Conservation (phyloP, 2,329 filamentous ascomycete genomes). For the Fusarium mundagurra region DNA sequence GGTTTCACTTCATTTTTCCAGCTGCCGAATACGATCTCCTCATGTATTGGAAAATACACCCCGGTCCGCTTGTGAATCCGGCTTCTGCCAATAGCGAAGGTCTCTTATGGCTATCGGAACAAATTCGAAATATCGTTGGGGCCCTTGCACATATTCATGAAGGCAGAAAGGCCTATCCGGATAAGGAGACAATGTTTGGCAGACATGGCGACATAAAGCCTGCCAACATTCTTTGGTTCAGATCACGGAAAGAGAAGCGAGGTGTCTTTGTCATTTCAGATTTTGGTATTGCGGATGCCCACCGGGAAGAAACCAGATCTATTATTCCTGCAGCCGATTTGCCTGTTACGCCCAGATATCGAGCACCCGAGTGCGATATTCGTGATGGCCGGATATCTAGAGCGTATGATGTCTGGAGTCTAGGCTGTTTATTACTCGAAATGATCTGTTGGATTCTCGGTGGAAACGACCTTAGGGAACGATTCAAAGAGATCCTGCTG, state of each 20-base stretch:
- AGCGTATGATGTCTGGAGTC: not conserved
- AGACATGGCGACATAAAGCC: not conserved
- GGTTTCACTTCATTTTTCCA: not conserved
- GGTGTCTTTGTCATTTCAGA: not conserved
- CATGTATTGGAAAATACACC: not conserved
- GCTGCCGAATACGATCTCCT: not conserved
- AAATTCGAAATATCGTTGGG: not conserved
- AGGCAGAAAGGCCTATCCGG: accelerated
- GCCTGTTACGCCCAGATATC: not conserved
- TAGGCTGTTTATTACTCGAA: not conserved
- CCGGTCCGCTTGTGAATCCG: not conserved
- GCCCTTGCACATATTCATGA: not conserved
- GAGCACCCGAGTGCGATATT: not conserved
- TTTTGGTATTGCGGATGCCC: not conserved
- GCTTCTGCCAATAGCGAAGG: not conserved
- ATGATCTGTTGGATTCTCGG: not conserved
- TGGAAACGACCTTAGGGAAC: not conserved
- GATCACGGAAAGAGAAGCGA: not conserved
- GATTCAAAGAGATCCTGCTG: not conserved
- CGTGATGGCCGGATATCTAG: not conserved
- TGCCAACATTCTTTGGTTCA: not conserved
- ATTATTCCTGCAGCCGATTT: not conserved
- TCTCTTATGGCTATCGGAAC: not conserved
- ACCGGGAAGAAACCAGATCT: not conserved
- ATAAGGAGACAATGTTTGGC: not conserved